Conservation (phyloP, 129 eudicot genomes). For the Chrysanthemum makinoi region DNA sequence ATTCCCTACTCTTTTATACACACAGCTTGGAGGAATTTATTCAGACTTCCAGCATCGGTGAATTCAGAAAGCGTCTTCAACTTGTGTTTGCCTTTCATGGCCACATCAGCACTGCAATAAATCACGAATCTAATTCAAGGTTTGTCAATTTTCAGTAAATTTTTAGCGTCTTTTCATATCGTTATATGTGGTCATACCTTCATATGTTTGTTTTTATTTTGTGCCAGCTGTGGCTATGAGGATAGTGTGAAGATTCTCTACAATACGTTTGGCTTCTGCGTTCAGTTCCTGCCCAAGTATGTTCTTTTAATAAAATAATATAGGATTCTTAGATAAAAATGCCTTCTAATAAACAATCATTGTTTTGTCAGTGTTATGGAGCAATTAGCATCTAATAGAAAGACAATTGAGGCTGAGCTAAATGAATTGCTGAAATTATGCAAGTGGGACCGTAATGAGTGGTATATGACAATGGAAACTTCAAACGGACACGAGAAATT, state of each 20-base stretch:
- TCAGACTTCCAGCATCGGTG: slow-evolving; percentile 84
- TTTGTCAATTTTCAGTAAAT: slow-evolving; percentile 13
- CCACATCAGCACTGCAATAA: slow-evolving; percentile 50
- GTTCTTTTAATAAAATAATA: background rate
- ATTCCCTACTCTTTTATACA: slow-evolving; percentile 4
- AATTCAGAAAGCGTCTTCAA: slow-evolving; percentile 79
- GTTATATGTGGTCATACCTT: background rate
- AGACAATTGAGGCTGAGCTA: slow-evolving; percentile 58
- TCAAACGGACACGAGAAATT: slow-evolving; percentile 62
- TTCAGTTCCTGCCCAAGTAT: slow-evolving; percentile 73
- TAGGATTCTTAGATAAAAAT: background rate
- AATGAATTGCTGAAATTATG: slow-evolving; percentile 60
- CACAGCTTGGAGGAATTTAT: slow-evolving; percentile 85
- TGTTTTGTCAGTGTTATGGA: slow-evolving; percentile 47
- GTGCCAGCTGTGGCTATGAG: slow-evolving; percentile 49
- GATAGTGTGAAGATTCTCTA: slow-evolving; percentile 69
- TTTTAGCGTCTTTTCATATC: slow-evolving; percentile 2
- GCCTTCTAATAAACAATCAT: background rate
- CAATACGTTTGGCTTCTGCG: slow-evolving; percentile 81
- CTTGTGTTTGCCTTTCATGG: slow-evolving; percentile 85
- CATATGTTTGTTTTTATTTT: background rate
- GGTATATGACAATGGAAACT: slow-evolving; percentile 51
- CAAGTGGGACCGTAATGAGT: slow-evolving; percentile 69
- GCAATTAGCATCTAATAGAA: slow-evolving; percentile 50
- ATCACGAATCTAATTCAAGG: slow-evolving; percentile 50